Evolutionary conservation across 2,329 filamentous ascomycete species (phyloP).

Genomic region (Aspergillus neotritici): DNA sequence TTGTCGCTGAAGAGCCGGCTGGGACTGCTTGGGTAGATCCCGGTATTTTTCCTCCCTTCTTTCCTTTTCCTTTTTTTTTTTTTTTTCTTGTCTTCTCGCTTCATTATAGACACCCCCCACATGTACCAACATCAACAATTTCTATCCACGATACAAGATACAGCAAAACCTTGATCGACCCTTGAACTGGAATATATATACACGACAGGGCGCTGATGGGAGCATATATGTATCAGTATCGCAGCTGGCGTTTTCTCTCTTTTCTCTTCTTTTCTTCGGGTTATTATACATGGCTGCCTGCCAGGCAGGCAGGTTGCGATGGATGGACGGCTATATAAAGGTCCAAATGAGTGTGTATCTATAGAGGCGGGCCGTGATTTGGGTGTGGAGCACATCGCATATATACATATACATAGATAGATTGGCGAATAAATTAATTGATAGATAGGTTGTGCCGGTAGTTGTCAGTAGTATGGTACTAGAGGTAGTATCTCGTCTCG

Average conservation of each 20-base stretch:
- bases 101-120: not conserved
- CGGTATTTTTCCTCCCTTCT: constrained; percentile 7
- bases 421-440: not conserved
- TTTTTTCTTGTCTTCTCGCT: constrained; percentile 2
- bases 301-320: too few species aligned
- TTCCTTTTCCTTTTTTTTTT: constrained; percentile 7
- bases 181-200: not conserved
- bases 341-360: too few species aligned
- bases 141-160: too few species aligned
- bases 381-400: too few species aligned
- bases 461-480: too few species aligned
- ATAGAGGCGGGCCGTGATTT: too few species aligned
- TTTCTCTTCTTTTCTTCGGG: not conserved
- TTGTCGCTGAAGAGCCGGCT: constrained; percentile 48
- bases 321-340: too few species aligned
- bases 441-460: too few species aligned
- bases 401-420: constrained; percentile 15
- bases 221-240: constrained; percentile 4
- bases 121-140: not conserved
- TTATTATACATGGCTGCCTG: too few species aligned
- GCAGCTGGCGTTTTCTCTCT: not conserved
- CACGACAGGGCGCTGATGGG: too few species aligned
- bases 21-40: constrained; percentile 31
- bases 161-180: too few species aligned
- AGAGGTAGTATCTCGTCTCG: too few species aligned